Base-by-base conservation (phyloP, 306 rosid species). In the Astragalus membranaceus region DNA sequence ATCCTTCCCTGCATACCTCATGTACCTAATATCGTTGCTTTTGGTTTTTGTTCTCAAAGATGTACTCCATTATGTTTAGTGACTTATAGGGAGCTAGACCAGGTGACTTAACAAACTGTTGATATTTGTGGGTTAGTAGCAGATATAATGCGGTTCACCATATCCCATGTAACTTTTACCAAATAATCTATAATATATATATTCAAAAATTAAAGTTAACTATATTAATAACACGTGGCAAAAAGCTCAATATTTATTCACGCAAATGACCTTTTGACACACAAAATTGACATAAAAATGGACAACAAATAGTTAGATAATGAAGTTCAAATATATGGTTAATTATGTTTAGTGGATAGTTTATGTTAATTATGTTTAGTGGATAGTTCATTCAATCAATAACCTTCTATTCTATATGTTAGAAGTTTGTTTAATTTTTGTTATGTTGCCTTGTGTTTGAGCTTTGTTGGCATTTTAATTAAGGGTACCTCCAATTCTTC, bases 21-120 rank as follows among this genome's bases (percentile, higher is more conserved):
- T 88, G 36, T 88, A 81, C 60, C 83, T 85, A 6, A 0, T 79
- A 43, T 82, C 88, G 11, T 54, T 85, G 73, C 59, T 83, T 41
- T 48, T 88, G 68, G 81, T 88, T 29, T 77, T 72, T 72, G 36
- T 85, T 70, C 75, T 85, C 49, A 79, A 81, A 33, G 56, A 81
- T 59, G 69, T 85, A 55, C 61, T 85, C 8, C 9, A 77, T 6
- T 85, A 82, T 59, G 65, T 63, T 47, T 82, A 80, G 68, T 43
- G 15, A n/a, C 16, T 44, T 37, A 33, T 61, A 8, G 13, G 8
- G 30, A 68, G 52, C 7, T 11, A 49, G 44, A 30, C 39, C 14
- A 29, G 11, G 67, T 48, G 14, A 30, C 41, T 7, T 15, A 30
- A n/a, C 8, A 7, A 37, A 50, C 67, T 11, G 2, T 35, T 36